A percentile compares a stretch with the other conserved stretches of the same genome.
phyloP scores from a whole-genome alignment of 1,284 basidiomycete genomes.

The Fistulina hepatica region DNA sequence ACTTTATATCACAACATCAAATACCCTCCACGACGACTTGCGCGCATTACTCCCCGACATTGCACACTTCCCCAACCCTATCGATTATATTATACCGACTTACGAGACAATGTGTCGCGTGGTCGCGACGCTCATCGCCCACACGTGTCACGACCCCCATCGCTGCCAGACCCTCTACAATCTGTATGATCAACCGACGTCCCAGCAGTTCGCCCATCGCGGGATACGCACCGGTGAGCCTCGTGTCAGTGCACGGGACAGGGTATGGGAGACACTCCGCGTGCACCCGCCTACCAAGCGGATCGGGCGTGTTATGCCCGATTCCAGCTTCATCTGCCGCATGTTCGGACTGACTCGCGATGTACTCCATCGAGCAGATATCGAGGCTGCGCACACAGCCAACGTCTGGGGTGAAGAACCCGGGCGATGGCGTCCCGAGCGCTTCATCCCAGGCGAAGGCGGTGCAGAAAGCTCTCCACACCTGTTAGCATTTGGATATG shows the following conservation, averaged over 20 bases:
- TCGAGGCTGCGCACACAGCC: slow-evolving; percentile 31
- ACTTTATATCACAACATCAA: too few relatives aligned
- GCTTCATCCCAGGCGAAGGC: too few relatives aligned
- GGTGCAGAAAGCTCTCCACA: slow-evolving; percentile 32
- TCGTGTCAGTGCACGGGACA: slow-evolving; percentile 27
- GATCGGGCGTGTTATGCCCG: slow-evolving; percentile 22
- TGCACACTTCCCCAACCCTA: slow-evolving; percentile 25
- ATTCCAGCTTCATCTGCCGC: too few relatives aligned
- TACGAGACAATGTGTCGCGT: slow-evolving; percentile 57
- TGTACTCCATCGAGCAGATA: slow-evolving; percentile 35
- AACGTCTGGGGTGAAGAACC: slow-evolving; percentile 31
- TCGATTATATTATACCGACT: slow-evolving; percentile 42
- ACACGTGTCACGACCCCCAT: slow-evolving; percentile 18
- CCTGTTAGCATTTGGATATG: slow-evolving; percentile 34
- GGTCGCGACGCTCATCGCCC: slow-evolving; percentile 35
- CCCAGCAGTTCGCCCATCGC: slow-evolving; percentile 22
- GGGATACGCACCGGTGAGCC: slow-evolving; percentile 5
- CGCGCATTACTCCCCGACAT: slow-evolving; percentile 28
- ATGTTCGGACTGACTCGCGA: slow-evolving; percentile 11
- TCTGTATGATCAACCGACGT: slow-evolving; percentile 29
- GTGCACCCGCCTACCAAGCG: slow-evolving; percentile 37
- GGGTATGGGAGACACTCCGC: slow-evolving; percentile 35
- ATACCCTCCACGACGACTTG: slow-evolving; percentile 21
- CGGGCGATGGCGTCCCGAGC: slow-evolving; percentile 14
- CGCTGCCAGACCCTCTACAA: slow-evolving; percentile 23